A percentile compares a stretch with the other conserved stretches of the same genome.
phyloP scores from a whole-genome alignment of 2,329 filamentous ascomycete species.

The Cercospora brassicicola region DNA sequence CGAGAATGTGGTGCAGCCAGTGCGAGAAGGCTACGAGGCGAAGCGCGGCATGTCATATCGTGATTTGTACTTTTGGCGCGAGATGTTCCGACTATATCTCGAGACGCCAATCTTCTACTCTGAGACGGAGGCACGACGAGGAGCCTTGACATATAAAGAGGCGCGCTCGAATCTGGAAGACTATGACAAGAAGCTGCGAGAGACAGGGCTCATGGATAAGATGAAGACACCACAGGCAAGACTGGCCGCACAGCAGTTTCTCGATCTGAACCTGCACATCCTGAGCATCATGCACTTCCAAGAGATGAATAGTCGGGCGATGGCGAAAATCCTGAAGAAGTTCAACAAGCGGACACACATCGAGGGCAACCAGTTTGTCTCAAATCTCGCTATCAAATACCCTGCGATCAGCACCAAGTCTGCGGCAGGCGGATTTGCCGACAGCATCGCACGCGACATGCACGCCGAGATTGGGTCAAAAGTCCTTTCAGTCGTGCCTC shows the following conservation, averaged over 20 bases:
- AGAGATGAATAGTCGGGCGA: slow-evolving; percentile 75
- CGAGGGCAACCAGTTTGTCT: slow-evolving; percentile 47
- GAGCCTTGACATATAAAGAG: slow-evolving; percentile 63
- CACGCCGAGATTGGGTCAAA: slow-evolving; percentile 72
- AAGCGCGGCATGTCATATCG: slow-evolving; percentile 37
- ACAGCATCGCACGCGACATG: slow-evolving; percentile 70
- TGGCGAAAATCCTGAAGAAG: slow-evolving; percentile 85
- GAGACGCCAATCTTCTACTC: slow-evolving; percentile 82
- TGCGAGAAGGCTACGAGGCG: slow-evolving; percentile 50
- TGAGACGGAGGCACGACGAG: slow-evolving; percentile 69
- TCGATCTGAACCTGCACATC: slow-evolving; percentile 71
- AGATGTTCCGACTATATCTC: slow-evolving; percentile 78
- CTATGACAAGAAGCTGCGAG: slow-evolving; percentile 69
- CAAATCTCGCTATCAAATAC: slow-evolving; percentile 30
- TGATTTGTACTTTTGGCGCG: slow-evolving; percentile 74
- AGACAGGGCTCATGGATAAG: slow-evolving; percentile 57
- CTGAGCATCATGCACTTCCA: slow-evolving; percentile 80
- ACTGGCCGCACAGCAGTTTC: slow-evolving; percentile 65
- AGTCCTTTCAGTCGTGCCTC: slow-evolving; percentile 71
- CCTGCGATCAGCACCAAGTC: slow-evolving; percentile 47
- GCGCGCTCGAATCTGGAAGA: slow-evolving; percentile 68
- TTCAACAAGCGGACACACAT: slow-evolving; percentile 84
- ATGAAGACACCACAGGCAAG: slow-evolving; percentile 68
- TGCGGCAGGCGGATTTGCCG: slow-evolving; percentile 63
- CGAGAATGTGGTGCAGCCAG: slow-evolving; percentile 63